These are phyloP conservation scores for Termitomyces sp. DNA, from an alignment of 768 basidiomycete genomes.

Conservation along the genomic window DNA sequence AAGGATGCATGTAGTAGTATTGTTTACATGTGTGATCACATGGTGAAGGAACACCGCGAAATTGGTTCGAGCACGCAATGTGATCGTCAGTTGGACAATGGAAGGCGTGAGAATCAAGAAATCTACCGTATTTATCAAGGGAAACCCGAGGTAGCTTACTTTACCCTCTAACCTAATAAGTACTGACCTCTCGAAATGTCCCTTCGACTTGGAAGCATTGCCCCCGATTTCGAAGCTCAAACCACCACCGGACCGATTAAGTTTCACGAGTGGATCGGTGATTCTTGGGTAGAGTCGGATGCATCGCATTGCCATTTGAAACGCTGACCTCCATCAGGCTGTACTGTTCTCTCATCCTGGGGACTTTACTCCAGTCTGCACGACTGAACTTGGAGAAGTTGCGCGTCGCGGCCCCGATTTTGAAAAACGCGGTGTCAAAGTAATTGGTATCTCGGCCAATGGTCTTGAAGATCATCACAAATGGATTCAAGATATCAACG, in stretches of 20 bases:
- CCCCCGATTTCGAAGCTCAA: conserved; percentile 88
- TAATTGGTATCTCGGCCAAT: conserved; percentile 93
- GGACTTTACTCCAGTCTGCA: conserved; percentile 91
- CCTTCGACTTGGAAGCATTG: conserved; percentile 80
- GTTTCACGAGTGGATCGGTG: conserved; percentile 90
- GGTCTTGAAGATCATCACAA: conserved; percentile 74
- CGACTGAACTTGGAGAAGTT: conserved; percentile 96
- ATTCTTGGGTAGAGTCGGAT: conserved; percentile 67
- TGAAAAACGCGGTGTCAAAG: conserved; percentile 81
- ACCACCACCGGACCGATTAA: conserved; percentile 85
- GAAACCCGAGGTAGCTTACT: not conserved
- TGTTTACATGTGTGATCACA: no score
- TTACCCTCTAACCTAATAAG: no score
- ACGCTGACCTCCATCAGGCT: conserved; percentile 36
- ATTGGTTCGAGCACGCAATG: conserved; percentile 35
- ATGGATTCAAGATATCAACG: conserved; percentile 89
- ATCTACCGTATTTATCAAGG: conserved; percentile 34
- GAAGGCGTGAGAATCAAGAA: conserved; percentile 55
- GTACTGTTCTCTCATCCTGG: conserved; percentile 94
- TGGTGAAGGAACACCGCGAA: no score
- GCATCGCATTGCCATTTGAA: not conserved
- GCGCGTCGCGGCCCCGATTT: conserved; percentile 86
- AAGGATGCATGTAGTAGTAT: no score
- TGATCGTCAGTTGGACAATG: conserved; percentile 25
- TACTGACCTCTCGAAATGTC: conserved; percentile 28